phyloP scores from a whole-genome alignment of 169 alveolate species.

The Amoebophrya sp. region DNA sequence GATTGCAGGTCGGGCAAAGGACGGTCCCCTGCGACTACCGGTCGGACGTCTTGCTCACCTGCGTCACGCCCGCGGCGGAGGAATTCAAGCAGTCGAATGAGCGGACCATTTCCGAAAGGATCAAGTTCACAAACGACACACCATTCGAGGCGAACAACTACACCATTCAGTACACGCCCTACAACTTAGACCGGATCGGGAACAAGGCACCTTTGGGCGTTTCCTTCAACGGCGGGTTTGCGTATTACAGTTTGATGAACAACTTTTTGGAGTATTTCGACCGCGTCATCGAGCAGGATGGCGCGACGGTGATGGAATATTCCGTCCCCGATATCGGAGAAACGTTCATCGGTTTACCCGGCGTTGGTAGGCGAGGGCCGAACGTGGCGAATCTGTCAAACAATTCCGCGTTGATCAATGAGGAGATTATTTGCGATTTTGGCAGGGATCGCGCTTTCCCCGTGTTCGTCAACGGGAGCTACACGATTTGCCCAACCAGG shows the following conservation, averaged over 20 bases:
- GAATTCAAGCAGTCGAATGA: neutral
- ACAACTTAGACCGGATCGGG: neutral
- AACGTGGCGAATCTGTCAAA: neutral
- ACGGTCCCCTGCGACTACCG: neutral
- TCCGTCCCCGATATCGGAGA: neutral
- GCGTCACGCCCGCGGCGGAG: neutral
- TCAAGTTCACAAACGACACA: neutral
- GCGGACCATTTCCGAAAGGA: neutral
- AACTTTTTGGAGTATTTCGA: neutral
- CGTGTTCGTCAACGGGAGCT: constrained; percentile 10
- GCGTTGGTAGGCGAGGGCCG: neutral
- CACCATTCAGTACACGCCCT: neutral
- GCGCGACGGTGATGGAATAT: neutral
- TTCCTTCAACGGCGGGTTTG: constrained; percentile 5
- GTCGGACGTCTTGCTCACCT: neutral
- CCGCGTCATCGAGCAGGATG: constrained; percentile 21
- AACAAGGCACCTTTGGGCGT: neutral
- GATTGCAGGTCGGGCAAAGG: neutral
- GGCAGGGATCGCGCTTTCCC: constrained; percentile 1
- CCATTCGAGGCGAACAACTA: constrained; percentile 3
- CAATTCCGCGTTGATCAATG: neutral
- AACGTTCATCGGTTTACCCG: neutral
- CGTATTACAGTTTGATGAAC: neutral
- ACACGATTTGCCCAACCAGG: neutral
- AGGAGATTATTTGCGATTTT: neutral